A percentile compares a stretch with the other conserved stretches of the same genome.
Evolutionary conservation across 139 green algal genomes (phyloP).

Genomic region (Tetradesmus lagerheimii): DNA sequence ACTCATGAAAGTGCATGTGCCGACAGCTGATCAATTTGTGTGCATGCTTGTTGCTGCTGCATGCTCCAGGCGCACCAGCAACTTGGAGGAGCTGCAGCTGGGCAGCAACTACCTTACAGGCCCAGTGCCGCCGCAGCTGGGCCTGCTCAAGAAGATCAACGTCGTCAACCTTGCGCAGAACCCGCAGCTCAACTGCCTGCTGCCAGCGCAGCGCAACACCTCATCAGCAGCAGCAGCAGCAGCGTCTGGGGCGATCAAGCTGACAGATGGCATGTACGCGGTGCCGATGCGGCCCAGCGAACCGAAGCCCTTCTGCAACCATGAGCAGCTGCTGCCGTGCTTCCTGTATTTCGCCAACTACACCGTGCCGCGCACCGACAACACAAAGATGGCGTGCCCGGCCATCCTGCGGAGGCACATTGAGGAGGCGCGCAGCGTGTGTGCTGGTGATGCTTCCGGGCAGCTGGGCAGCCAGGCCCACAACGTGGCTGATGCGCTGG

Average conservation of each 20-base stretch:
- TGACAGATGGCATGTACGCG: not conserved
- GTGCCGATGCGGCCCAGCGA: not conserved
- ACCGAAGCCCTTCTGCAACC: not conserved
- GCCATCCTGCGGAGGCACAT: not conserved
- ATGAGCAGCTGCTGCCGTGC: conserved; percentile 34
- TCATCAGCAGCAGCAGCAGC: not conserved
- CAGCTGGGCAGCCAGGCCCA: conserved; percentile 2
- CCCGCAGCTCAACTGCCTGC: not conserved
- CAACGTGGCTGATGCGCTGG: not conserved
- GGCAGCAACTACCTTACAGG: conserved; percentile 23
- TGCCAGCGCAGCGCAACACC: not conserved
- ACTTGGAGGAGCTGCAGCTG: not conserved
- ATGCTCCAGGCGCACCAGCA: not conserved
- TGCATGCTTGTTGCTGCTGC: not conserved
- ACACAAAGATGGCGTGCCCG: conserved; percentile 11
- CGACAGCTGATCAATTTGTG: too few relatives aligned
- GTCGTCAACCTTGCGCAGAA: not conserved
- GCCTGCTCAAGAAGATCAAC: not conserved
- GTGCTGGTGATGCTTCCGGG: not conserved
- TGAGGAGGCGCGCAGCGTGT: not conserved
- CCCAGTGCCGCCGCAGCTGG: not conserved
- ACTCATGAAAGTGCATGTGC: too few relatives aligned
- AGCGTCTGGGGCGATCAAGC: not conserved
- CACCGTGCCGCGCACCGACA: conserved; percentile 2
- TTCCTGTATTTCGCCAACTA: conserved; percentile 15